Conservation (phyloP, 2,329 filamentous ascomycete genomes). For the Aspergillus clavatus region DNA sequence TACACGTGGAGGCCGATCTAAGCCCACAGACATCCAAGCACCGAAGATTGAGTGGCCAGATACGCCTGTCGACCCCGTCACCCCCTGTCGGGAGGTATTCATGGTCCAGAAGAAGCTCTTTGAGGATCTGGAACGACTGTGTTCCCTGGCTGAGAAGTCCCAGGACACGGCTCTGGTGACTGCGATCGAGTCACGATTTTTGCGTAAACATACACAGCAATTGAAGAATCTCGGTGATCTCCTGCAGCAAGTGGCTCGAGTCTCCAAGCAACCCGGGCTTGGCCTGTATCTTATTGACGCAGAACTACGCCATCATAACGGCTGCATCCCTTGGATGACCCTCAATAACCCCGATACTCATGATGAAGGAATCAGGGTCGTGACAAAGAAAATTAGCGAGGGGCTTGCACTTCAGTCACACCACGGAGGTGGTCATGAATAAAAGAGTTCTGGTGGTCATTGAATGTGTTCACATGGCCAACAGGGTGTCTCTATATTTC, state of each 20-base stretch:
- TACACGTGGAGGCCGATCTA: constrained; percentile 18
- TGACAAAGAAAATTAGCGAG: constrained; percentile 1
- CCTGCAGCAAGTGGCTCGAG: constrained; percentile 18
- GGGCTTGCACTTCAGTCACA: background rate
- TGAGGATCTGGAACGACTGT: constrained; percentile 17
- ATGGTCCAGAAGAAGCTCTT: constrained; percentile 15
- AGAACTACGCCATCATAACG: constrained; percentile 13
- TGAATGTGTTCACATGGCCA: too few relatives aligned
- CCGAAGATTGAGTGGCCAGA: constrained; percentile 18
- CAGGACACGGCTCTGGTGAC: constrained; percentile 12
- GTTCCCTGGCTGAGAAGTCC: constrained; percentile 10
- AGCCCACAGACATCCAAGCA: constrained; percentile 20
- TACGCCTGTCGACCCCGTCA: constrained; percentile 17
- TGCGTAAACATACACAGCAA: constrained; percentile 19
- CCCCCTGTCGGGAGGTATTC: constrained; percentile 16
- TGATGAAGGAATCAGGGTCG: background rate
- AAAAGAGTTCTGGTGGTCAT: background rate
- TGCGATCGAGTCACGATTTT: constrained; percentile 15
- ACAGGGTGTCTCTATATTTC: too few relatives aligned
- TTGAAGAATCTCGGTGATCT: constrained; percentile 22
- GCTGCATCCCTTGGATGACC: constrained; percentile 8
- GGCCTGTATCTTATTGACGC: constrained; percentile 19
- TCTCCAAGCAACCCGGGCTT: constrained; percentile 20
- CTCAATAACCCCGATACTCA: constrained; percentile 17
- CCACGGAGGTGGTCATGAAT: background rate